Percentiles rank a stretch among this genome's conserved stretches.
These are phyloP conservation scores for Phytophthora quininea DNA, from an alignment of 352 stramenopile species.

Conservation along the genomic window DNA sequence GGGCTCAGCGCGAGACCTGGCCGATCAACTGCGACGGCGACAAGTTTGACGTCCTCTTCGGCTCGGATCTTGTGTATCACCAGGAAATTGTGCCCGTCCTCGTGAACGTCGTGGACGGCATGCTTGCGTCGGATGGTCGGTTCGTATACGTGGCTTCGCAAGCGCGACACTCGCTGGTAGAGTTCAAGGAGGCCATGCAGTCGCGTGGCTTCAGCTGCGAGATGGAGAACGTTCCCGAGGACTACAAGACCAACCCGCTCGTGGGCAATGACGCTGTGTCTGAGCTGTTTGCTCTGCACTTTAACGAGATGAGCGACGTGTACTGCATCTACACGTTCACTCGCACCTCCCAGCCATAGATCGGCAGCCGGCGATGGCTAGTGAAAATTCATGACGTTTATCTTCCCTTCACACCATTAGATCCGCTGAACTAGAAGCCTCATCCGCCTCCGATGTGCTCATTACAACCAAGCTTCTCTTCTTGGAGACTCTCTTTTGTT, in stretches of 20 bases:
- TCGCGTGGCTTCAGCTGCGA: slow-evolving; percentile 66
- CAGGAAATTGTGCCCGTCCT: slow-evolving; percentile 83
- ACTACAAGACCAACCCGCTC: slow-evolving; percentile 87
- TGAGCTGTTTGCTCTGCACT: slow-evolving; percentile 86
- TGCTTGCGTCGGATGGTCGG: slow-evolving; percentile 55
- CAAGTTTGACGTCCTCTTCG: slow-evolving; percentile 77
- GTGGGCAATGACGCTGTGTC: slow-evolving; percentile 65
- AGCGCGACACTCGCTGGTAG: slow-evolving; percentile 75
- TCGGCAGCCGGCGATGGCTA: slow-evolving; percentile 15
- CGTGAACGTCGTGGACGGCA: slow-evolving; percentile 76
- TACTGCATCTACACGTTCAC: slow-evolving; percentile 90
- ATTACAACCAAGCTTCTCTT: background rate
- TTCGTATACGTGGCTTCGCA: slow-evolving; percentile 87
- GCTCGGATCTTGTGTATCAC: slow-evolving; percentile 89
- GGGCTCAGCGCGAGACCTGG: slow-evolving; percentile 79
- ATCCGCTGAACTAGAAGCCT: slow-evolving; percentile 14
- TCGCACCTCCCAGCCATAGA: slow-evolving; percentile 35
- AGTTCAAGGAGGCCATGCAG: slow-evolving; percentile 85
- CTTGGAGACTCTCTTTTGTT: slow-evolving; percentile 15
- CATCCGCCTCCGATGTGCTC: background rate
- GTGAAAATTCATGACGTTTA: slow-evolving; percentile 25
- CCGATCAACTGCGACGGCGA: slow-evolving; percentile 38
- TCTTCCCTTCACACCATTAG: slow-evolving; percentile 20
- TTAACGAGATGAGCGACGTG: slow-evolving; percentile 91
- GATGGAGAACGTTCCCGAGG: slow-evolving; percentile 72